These are phyloP conservation scores for Anisogramma anomala DNA, from an alignment of 2,329 filamentous ascomycete species.

Conservation along the genomic window DNA sequence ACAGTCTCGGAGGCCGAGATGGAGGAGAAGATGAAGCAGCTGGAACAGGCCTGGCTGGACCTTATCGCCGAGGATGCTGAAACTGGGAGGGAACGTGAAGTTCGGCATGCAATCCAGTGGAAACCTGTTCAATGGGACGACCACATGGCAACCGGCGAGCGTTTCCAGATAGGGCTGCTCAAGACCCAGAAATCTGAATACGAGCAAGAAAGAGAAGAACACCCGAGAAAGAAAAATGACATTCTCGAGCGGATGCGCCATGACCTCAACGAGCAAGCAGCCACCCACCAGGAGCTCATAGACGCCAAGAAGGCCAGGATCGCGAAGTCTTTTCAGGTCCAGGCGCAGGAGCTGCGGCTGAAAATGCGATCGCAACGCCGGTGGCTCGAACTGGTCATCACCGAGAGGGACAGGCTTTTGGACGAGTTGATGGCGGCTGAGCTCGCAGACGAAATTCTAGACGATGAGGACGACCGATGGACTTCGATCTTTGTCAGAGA, in stretches of 20 bases:
- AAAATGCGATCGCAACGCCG: conserved; percentile 31
- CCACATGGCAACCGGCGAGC: conserved; percentile 22
- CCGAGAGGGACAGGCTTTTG: conserved; percentile 34
- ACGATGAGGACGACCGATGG: conserved; percentile 12
- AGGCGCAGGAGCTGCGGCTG: conserved; percentile 22
- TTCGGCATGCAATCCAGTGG: conserved; percentile 20
- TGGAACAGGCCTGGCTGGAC: conserved; percentile 30
- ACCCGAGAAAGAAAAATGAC: conserved; percentile 30
- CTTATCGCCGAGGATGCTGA: conserved; percentile 30
- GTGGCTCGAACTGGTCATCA: conserved; percentile 35
- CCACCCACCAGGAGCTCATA: conserved; percentile 31
- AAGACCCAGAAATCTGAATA: conserved; percentile 27
- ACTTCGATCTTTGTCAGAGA: conserved; percentile 4
- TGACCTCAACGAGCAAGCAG: conserved; percentile 28
- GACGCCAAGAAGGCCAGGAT: conserved; percentile 26
- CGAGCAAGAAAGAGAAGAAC: conserved; percentile 29
- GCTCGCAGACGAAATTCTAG: conserved; percentile 26
- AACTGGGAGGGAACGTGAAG: conserved; percentile 34
- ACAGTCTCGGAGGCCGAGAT: conserved; percentile 21
- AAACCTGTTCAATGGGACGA: conserved; percentile 25
- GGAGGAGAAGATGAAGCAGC: conserved; percentile 22
- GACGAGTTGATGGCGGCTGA: conserved; percentile 31
- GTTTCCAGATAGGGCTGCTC: conserved; percentile 24
- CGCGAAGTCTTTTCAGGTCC: conserved; percentile 18
- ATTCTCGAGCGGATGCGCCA: conserved; percentile 28